Evolutionary conservation across 2,329 filamentous ascomycete genomes (phyloP).

Genomic region (Sporothrix dimorphospora): DNA sequence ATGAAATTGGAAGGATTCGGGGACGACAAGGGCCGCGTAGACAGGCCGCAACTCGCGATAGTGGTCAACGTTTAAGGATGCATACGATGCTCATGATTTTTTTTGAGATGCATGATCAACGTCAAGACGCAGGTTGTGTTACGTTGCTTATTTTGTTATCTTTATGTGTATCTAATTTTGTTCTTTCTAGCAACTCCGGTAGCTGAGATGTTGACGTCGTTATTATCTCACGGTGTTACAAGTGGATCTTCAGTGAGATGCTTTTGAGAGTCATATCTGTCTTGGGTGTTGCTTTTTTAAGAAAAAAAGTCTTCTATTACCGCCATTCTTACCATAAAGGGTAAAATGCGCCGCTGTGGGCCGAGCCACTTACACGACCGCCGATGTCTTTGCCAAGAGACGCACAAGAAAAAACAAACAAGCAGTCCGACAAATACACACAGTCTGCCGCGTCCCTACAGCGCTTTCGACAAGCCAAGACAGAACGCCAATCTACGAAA

Average conservation of each 20-base stretch:
- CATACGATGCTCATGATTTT: not conserved
- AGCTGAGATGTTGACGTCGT: not conserved
- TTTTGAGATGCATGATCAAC: not conserved
- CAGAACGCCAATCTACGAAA: not conserved
- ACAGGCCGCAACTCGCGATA: not conserved
- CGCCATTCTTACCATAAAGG: not conserved
- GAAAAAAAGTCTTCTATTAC: not conserved
- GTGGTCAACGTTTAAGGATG: not conserved
- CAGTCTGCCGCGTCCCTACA: not conserved
- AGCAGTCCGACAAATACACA: not conserved
- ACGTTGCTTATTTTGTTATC: not conserved
- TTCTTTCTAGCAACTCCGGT: not conserved
- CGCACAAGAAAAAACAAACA: not conserved
- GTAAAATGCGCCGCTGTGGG: too few relatives aligned
- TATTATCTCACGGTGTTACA: not conserved
- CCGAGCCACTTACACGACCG: not conserved
- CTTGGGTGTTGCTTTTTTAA: not conserved
- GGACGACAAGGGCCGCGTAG: not conserved
- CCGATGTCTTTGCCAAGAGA: not conserved
- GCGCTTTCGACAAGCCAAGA: not conserved
- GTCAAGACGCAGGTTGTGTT: not conserved
- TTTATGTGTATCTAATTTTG: not conserved
- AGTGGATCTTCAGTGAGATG: not conserved
- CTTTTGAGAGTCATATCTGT: not conserved
- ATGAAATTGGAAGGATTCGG: not conserved